phyloP scores from a whole-genome alignment of 1,284 basidiomycete species.

The Leccinum subrobustum region DNA sequence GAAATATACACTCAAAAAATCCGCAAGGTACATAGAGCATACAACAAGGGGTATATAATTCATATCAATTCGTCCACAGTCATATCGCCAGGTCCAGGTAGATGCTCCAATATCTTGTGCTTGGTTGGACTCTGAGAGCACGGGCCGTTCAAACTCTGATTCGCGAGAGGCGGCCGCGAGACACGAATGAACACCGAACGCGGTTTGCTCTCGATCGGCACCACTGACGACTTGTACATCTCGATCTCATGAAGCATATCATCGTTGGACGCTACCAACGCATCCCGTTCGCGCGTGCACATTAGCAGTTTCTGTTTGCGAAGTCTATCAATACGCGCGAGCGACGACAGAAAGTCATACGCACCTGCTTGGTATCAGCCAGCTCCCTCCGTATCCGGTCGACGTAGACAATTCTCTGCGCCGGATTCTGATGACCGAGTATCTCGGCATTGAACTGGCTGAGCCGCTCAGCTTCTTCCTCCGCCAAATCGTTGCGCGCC shows the following conservation, averaged over 20 bases:
- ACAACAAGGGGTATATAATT: conserved; percentile 29
- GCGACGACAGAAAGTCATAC: conserved; percentile 16
- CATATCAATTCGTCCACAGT: conserved; percentile 57
- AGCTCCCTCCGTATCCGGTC: conserved; percentile 69
- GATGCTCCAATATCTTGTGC: conserved; percentile 21
- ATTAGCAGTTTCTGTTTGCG: conserved; percentile 52
- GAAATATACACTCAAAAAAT: neutral
- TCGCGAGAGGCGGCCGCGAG: conserved; percentile 50
- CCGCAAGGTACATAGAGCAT: conserved; percentile 17
- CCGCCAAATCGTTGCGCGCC: conserved; percentile 68
- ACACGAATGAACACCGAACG: conserved; percentile 64
- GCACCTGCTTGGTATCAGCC: conserved; percentile 67
- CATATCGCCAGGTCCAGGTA: conserved; percentile 47
- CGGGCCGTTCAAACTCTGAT: conserved; percentile 41
- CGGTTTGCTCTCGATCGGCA: conserved; percentile 56
- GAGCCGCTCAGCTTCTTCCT: conserved; percentile 64
- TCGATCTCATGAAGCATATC: conserved; percentile 61
- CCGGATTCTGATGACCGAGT: conserved; percentile 69
- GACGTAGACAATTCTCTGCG: conserved; percentile 72
- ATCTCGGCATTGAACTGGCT: conserved; percentile 78
- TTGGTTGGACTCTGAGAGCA: conserved; percentile 20
- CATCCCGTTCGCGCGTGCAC: conserved; percentile 55
- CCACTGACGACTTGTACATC: conserved; percentile 67
- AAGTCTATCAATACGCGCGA: neutral
- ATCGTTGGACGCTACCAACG: conserved; percentile 44